Conservation (phyloP, 306 rosid species). For the Amphicarpaea edgeworthii region DNA sequence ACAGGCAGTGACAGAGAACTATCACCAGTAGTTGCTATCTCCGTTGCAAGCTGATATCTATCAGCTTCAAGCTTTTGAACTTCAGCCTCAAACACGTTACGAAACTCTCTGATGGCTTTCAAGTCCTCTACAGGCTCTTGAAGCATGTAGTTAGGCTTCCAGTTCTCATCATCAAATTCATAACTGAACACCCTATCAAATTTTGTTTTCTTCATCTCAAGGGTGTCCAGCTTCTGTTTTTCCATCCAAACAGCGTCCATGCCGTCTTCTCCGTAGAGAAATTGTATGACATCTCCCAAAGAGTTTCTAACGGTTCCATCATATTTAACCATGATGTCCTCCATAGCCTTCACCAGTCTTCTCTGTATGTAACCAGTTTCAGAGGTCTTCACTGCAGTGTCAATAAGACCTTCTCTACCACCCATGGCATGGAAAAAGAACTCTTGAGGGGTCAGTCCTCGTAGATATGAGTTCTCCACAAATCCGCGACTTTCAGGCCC, state of each 20-base stretch:
- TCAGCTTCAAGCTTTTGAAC: slow-evolving; percentile 87
- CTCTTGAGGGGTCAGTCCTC: slow-evolving; percentile 98
- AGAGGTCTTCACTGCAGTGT: slow-evolving; percentile 98
- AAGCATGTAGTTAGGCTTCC: slow-evolving; percentile 95
- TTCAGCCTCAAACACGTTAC: slow-evolving; percentile 96
- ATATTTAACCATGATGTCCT: no score
- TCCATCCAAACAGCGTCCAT: no score
- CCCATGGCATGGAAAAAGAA: slow-evolving; percentile 99
- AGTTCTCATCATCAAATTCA: slow-evolving; percentile 88
- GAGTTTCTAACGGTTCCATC: slow-evolving; percentile 99
- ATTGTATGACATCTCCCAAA: slow-evolving; percentile 95
- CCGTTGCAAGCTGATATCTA: slow-evolving; percentile 84
- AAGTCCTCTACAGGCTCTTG: slow-evolving; percentile 93
- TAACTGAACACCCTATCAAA: slow-evolving; percentile 82
- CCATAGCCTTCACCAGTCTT: slow-evolving; percentile 99
- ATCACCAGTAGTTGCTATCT: slow-evolving; percentile 84
- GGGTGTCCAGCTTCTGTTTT: slow-evolving; percentile 89
- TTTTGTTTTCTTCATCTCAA: slow-evolving; percentile 86
- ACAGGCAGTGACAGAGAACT: slow-evolving; percentile 93
- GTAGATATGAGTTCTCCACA: slow-evolving; percentile 94
- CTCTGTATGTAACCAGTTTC: slow-evolving; percentile 98
- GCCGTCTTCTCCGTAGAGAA: slow-evolving; percentile 98
- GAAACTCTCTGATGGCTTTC: slow-evolving; percentile 92
- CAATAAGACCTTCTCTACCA: slow-evolving; percentile 99
- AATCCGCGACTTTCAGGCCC: slow-evolving; percentile 99